Evolutionary conservation across 1,284 basidiomycete species (phyloP), one percentile per base, ranked within the genome.

Genomic region (Cryptococcus sp.): DNA sequence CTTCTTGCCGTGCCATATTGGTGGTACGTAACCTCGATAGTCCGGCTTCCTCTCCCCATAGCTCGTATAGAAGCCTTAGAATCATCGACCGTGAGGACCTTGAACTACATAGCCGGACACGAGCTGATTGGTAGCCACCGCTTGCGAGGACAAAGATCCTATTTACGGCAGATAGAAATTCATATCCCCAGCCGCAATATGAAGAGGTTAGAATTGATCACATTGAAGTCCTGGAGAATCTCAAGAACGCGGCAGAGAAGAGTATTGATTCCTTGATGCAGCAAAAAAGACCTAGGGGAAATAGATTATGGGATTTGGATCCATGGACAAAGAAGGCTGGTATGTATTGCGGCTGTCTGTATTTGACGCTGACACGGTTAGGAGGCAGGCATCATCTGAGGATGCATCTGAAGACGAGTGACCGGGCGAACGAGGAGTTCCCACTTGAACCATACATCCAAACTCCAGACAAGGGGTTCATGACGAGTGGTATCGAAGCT

Each of bases 1-100:
- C 57, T 91, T 21, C 73, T 88, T 7, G 84, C 85, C 1, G 53
- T 89, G 18, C 91, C 91, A 3, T 79, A 88, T 43, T 96, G 91
- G 91, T 94, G 88, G 88, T 79, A 78, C 44, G 85, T 87, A 21
- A 94, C 91, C 2, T 87, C 86, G 56, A 91, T 94, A 37, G 81
- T 90, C 67, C 81, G 90, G 25, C 79, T 87, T 14, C 77, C 85
- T 0, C 75, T 94, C 16, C 89, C 91, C 2, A 77, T 78, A n/a
- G 72, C 75, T 49, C 80, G 81, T 36, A 84, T 91, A 25, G 71
- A 74, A 40, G 76, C 54, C 5, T 49, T 70, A n/a, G 66, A 63
- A 43, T 45, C 7, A n/a, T 40, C 48, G 18, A 40, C 53, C 32
- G 69, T 65, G 45, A 52, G 65, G 56, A 16, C n/a, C 3, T 16